phyloP scores from a whole-genome alignment of 129 eudicot genomes.

The Deinandra increscens region DNA sequence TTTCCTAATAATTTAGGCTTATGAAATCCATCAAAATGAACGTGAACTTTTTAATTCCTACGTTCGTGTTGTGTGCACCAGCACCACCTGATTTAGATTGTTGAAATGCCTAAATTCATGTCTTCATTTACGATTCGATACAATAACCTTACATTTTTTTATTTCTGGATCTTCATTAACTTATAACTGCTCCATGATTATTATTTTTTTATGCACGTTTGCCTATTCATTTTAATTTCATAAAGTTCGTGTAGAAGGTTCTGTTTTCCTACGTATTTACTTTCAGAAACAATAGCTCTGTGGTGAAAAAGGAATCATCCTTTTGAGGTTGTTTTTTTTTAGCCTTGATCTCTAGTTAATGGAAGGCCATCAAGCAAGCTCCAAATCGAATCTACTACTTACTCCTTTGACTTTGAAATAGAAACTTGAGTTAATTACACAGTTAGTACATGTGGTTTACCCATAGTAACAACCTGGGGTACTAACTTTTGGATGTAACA shows the following conservation, averaged over 20 bases:
- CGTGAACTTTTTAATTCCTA: background rate
- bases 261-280: background rate
- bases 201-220: conserved; percentile 44
- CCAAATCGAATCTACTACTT: conserved; percentile 1
- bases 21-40: too few species aligned
- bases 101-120: background rate
- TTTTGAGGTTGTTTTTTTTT: background rate
- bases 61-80: background rate
- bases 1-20: too few species aligned
- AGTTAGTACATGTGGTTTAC: too few species aligned
- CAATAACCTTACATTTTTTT: too few species aligned
- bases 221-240: conserved; percentile 19
- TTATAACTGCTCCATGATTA: background rate
- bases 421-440: too few species aligned
- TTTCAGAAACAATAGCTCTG: too few species aligned
- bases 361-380: conserved; percentile 12
- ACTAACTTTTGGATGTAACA: too few species aligned
- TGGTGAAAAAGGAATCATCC: too few species aligned
- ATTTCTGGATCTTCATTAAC: too few species aligned
- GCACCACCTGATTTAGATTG: conserved; percentile 11
- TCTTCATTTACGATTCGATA: background rate
- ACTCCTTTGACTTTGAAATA: conserved; percentile 12
- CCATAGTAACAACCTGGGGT: too few species aligned
- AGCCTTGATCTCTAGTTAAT: conserved; percentile 20
- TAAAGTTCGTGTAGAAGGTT: conserved; percentile 2